Base-by-base conservation (phyloP, 106 monocot species). In the Narthecium ossifragum region DNA sequence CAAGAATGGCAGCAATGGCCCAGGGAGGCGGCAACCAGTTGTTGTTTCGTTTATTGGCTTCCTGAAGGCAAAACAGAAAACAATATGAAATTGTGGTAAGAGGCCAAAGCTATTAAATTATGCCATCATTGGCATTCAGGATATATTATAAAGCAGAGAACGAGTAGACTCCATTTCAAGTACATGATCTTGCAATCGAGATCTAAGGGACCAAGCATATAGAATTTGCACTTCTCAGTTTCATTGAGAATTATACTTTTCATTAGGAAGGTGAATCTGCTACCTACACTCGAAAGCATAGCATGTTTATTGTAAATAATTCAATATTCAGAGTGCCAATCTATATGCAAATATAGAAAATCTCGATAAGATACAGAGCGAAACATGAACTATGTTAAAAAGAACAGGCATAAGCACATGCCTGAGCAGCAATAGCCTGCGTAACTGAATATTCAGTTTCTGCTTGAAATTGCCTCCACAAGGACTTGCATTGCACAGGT, bases 11-110 rank as follows among this genome's bases (percentile, higher is more conserved):
- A 37, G 69, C 76, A 39, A 96, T 79, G 20, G 96, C 90, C 96
- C 90, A 96, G 30, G 96, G 90, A 54, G 96, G 96, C 29, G 96
- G 96, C 40, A 96, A 54, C 90, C 83, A 81, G 78, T 84, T 96
- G 69, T 87, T 96, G 64, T 87, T 96, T 15, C 86, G 67, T 69
- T 66, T 96, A 31, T 84, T 70, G 20, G 96, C 96, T 72, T 96
- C 96, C 96, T 96, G 68, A 59, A 56, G 36, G 36, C 24, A 47
- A 27, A 34, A 6, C 14, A 47, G 1, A 28, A 62, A 14, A 33
- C 18, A 12, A 26, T 5, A 21, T 33, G 26, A 41, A 13, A 60
- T 26, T 25, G 21, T 26, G 23, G 43, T 6, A 31, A 45, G 1
- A 26, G 4, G 37, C 17, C 15, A 55, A 32, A 40, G 20, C 12